Evolutionary conservation across 495 filamentous ascomycete genomes (phyloP).

Genomic region (Parathielavia appendiculata): DNA sequence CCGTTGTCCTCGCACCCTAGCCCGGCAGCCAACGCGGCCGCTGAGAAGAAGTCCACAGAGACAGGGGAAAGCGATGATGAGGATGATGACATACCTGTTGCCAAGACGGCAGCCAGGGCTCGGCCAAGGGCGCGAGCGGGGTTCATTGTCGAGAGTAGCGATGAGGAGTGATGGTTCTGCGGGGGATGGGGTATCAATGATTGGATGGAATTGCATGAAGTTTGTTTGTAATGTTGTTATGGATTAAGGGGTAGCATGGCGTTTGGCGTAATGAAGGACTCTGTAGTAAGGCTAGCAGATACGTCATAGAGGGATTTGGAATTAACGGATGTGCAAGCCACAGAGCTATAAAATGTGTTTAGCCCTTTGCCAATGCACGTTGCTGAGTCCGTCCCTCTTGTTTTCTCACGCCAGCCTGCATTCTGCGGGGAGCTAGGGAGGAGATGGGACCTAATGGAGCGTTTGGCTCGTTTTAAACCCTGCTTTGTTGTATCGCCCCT

Average conservation of each 20-base stretch:
- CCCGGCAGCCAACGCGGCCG: constrained; percentile 10
- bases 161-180: constrained; percentile 37
- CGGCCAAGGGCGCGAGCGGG: constrained; percentile 44
- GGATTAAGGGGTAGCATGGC: not conserved
- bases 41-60: constrained; percentile 14
- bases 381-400: too few species aligned
- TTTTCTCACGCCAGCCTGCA: too few species aligned
- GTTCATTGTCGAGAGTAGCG: constrained; percentile 54
- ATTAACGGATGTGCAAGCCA: not conserved
- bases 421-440: too few species aligned
- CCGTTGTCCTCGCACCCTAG: constrained; percentile 28
- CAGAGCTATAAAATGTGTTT: too few species aligned
- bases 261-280: not conserved
- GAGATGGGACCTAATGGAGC: too few species aligned
- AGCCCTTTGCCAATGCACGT: too few species aligned
- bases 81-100: constrained; percentile 36
- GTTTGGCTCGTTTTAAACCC: too few species aligned
- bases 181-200: not conserved
- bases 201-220: not conserved
- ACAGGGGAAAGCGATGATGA: constrained; percentile 22
- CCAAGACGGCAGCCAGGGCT: constrained; percentile 22
- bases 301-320: not conserved
- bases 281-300: not conserved
- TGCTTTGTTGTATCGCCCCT: too few species aligned
- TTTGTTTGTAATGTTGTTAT: not conserved